Evolutionary conservation across 768 basidiomycete genomes (phyloP), one percentile per base, ranked within the genome.

Genomic region (Phylloporus scabripes): DNA sequence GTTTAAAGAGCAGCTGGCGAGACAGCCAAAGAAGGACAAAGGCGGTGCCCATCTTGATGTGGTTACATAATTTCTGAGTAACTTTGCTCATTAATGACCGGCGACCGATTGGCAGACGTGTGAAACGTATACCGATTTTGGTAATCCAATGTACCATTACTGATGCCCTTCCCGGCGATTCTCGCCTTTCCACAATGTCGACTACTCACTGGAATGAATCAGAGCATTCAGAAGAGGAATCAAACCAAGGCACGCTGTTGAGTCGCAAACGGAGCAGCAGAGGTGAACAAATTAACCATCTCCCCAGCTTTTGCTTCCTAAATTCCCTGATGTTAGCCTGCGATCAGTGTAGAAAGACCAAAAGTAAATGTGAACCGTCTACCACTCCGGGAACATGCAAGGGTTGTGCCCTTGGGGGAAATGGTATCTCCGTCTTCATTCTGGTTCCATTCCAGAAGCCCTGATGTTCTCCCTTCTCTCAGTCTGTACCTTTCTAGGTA

Each of bases 311-410:
- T 46, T 45, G 14, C 20, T 34, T 46, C 45, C 53, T 63, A 20
- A 66, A 45, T 45, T 38, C 10, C 46, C 31, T 39, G 34, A 24
- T 55, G 28, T 53, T 57, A 89, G 89, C 89, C 28, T 92, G 89
- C 58, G 89, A 92, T 71, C 85, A 90, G 56, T 92, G 89, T 58
- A 76, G 88, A 42, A 92, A 89, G 71, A 85, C 85, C 7, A 92
- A 91, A 70, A 86, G 85, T 72, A 90, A 91, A 64, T 92, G 90
- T 61, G 87, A 90, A 60, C 77, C 80, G 41, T 70, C 68, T 29
- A 55, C 45, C 4, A 72, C 72, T 5, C 75, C 78, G 17, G 70
- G 70, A 15, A 68, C 71, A 18, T 88, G 80, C 68, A 86, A 78
- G 66, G 87, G 78, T 58, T 86, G 82, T 68, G 70, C 74, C 43